Conservation (phyloP, 257 asterid species). For the Solanum habrochaites region DNA sequence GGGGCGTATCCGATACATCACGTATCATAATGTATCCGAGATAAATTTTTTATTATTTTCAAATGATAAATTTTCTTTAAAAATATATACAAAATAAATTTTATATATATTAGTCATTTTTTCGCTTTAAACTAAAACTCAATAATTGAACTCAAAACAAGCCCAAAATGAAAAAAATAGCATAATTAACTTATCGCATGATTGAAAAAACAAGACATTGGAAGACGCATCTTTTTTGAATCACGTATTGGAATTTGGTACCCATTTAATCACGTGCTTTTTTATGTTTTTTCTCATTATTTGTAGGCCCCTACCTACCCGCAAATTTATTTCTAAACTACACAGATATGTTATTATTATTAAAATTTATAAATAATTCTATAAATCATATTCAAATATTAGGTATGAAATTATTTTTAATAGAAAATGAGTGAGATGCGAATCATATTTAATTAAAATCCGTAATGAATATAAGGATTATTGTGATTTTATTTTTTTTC, state of each 20-base stretch:
- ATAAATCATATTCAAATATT: accelerated
- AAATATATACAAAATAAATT: too few relatives aligned
- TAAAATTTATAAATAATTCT: accelerated
- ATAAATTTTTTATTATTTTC: too few relatives aligned
- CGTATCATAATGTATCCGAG: background rate
- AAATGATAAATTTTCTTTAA: too few relatives aligned
- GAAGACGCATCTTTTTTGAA: slow-evolving; percentile 4
- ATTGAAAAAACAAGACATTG: background rate
- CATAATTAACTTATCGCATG: slow-evolving; percentile 9
- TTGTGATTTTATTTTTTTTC: background rate
- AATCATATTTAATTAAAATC: accelerated
- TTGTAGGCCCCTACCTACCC: too few relatives aligned
- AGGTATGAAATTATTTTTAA: accelerated
- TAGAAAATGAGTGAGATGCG: background rate
- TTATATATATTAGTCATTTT: too few relatives aligned
- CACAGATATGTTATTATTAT: background rate
- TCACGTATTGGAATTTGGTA: background rate
- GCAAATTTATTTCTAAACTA: background rate
- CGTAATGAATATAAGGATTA: background rate
- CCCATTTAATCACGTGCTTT: background rate
- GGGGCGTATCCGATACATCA: too few relatives aligned
- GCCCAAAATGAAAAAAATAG: background rate
- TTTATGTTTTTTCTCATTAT: background rate
- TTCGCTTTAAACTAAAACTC: background rate
- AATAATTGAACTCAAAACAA: background rate